Conservation (phyloP, 768 basidiomycete genomes). For the Phylloporus scabripes region DNA sequence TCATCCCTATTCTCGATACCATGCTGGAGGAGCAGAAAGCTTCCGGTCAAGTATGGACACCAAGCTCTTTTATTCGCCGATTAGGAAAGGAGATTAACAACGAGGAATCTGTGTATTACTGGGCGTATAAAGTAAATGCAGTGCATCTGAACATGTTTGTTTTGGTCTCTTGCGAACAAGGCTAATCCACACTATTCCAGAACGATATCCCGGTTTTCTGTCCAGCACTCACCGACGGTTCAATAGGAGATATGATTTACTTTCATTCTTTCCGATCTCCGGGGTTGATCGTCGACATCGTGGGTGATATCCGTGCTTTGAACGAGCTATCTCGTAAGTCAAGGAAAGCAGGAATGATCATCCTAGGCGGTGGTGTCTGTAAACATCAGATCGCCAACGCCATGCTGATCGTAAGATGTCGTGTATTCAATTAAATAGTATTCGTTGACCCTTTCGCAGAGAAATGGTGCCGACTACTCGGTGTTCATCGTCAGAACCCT, state of each 20-base stretch:
- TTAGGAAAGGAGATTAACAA: conserved; percentile 97
- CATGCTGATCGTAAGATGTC: conserved; percentile 82
- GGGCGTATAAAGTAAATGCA: conserved; percentile 92
- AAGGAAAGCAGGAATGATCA: conserved; percentile 95
- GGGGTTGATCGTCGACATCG: conserved; percentile 86
- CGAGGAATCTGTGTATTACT: conserved; percentile 97
- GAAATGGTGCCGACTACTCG: conserved; percentile 96
- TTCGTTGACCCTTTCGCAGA: conserved; percentile 39
- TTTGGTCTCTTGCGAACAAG: conserved; percentile 10
- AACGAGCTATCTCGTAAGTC: conserved; percentile 88
- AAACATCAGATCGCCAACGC: conserved; percentile 99
- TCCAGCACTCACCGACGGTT: conserved; percentile 96
- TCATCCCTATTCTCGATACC: conserved; percentile 85
- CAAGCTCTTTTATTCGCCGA: conserved; percentile 87
- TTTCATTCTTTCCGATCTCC: conserved; percentile 93
- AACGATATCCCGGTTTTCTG: conserved; percentile 99
- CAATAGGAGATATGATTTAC: conserved; percentile 98
- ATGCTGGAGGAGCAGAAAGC: conserved; percentile 87
- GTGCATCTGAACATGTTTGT: conserved; percentile 11
- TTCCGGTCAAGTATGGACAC: conserved; percentile 73
- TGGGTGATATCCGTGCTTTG: conserved; percentile 84
- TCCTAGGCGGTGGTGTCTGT: conserved; percentile 96
- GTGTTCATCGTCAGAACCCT: conserved; percentile 75
- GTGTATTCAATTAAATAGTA: neutral
- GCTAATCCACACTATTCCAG: conserved; percentile 42